Conservation (phyloP, 257 asterid species). For the Perilla frutescens region DNA sequence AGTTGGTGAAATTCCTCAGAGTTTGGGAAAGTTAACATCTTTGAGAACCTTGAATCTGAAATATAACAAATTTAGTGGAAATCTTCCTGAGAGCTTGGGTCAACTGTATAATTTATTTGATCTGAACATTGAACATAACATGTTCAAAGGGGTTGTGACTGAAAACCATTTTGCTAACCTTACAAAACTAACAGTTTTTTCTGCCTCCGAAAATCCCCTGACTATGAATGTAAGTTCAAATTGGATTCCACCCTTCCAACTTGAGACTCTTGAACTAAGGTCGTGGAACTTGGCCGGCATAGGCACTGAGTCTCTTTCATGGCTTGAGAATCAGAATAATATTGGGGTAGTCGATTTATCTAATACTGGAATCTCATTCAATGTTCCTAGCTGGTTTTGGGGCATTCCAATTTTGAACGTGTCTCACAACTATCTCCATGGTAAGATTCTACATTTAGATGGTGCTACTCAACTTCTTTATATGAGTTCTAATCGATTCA, state of each 20-base stretch:
- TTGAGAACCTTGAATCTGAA: background rate
- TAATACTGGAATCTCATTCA: background rate
- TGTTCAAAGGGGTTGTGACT: constrained; percentile 8
- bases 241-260: too few species aligned
- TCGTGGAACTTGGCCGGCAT: background rate
- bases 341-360: background rate
- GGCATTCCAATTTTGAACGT: background rate
- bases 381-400: background rate
- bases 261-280: background rate
- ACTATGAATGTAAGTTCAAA: background rate
- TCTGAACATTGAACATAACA: background rate
- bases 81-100: constrained; percentile 4
- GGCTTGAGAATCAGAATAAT: background rate
- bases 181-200: background rate
- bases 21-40: background rate
- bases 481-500: background rate
- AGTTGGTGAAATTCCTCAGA: background rate
- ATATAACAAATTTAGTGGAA: background rate
- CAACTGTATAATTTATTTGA: background rate
- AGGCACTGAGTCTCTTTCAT: background rate
- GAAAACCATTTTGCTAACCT: constrained; percentile 10
- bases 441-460: background rate
- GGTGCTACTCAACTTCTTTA: background rate
- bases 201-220: background rate
- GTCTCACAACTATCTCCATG: background rate